Evolutionary conservation across 208 protist species (phyloP).

Genomic region (Phytomonas sp.): DNA sequence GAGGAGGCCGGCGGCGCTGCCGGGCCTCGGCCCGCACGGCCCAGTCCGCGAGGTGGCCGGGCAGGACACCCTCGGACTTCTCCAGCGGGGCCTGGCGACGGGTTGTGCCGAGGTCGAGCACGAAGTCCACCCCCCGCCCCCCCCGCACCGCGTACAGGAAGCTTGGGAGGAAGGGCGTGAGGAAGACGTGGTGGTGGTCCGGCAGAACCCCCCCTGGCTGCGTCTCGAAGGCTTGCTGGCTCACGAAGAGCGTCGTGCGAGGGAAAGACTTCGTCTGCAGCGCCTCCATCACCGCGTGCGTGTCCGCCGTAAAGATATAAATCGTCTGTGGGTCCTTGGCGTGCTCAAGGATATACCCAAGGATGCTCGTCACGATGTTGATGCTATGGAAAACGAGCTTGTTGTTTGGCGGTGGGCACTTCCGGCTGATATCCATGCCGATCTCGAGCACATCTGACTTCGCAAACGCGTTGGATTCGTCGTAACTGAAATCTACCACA

Average conservation of each 20-base stretch:
- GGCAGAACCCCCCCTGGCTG: constrained; percentile 5
- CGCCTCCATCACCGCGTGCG: constrained; percentile 40
- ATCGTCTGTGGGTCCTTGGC: constrained; percentile 39
- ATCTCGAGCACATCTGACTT: constrained; percentile 68
- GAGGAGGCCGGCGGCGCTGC: constrained; percentile 36
- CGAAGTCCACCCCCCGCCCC: constrained; percentile 46
- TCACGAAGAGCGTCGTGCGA: constrained; percentile 48
- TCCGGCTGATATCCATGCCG: constrained; percentile 40
- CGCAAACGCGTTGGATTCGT: constrained; percentile 63
- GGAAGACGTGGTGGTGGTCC: constrained; percentile 52
- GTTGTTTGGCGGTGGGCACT: constrained; percentile 47
- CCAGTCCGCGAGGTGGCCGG: constrained; percentile 59
- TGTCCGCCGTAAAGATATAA: constrained; percentile 62
- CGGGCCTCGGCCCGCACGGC: constrained; percentile 42
- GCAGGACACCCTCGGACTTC: constrained; percentile 75
- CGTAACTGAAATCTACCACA: constrained; percentile 54
- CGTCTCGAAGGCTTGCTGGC: constrained; percentile 30
- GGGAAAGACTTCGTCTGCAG: constrained; percentile 32
- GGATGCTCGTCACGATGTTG: constrained; percentile 35
- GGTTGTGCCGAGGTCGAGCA: constrained; percentile 75
- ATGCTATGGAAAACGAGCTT: constrained; percentile 53
- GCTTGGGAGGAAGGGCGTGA: constrained; percentile 21
- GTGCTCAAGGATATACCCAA: constrained; percentile 27
- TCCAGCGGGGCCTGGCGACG: constrained; percentile 31
- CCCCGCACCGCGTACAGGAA: constrained; percentile 32